Percentiles rank a stretch among this genome's conserved stretches.
phyloP scores from a whole-genome alignment of 345 rosid genomes.

The Brassica nigra region DNA sequence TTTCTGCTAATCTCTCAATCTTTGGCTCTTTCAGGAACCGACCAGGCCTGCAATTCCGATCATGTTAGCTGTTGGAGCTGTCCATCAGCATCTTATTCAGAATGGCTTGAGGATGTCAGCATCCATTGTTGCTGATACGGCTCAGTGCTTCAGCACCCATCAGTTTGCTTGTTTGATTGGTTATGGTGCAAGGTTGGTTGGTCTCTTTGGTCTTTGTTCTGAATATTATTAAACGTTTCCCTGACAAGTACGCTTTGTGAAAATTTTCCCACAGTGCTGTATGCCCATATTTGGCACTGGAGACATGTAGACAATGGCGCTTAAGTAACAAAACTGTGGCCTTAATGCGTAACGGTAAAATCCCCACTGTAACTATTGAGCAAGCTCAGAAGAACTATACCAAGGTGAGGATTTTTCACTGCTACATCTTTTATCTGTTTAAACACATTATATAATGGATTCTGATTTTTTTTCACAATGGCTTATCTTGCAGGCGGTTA shows the following conservation, averaged over 20 bases:
- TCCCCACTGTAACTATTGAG: constrained; percentile 96
- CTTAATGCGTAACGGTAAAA: constrained; percentile 92
- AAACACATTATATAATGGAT: background rate
- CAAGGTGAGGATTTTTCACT: constrained; percentile 50
- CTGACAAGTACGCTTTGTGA: constrained; percentile 3
- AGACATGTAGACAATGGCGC: constrained; percentile 98
- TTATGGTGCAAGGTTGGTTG: constrained; percentile 99
- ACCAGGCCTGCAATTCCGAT: constrained; percentile 93
- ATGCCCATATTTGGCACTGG: constrained; percentile 93
- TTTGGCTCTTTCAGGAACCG: constrained; percentile 65
- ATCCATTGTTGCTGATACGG: constrained; percentile 92
- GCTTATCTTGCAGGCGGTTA: constrained; percentile 68
- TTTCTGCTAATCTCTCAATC: constrained; percentile 10
- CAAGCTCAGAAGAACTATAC: constrained; percentile 91
- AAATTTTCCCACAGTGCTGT: constrained; percentile 59
- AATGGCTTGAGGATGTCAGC: constrained; percentile 95
- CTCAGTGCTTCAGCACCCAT: constrained; percentile 99
- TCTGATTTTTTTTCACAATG: constrained; percentile 13
- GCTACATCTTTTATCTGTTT: background rate
- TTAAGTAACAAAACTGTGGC: constrained; percentile 87
- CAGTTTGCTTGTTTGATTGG: constrained; percentile 98
- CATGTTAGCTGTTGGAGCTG: constrained; percentile 96
- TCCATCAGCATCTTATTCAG: constrained; percentile 98
- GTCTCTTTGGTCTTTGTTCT: constrained; percentile 7
- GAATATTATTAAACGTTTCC: background rate